Base-by-base conservation (phyloP, 139 green algal genomes). In the Chlorella vulgaris region DNA sequence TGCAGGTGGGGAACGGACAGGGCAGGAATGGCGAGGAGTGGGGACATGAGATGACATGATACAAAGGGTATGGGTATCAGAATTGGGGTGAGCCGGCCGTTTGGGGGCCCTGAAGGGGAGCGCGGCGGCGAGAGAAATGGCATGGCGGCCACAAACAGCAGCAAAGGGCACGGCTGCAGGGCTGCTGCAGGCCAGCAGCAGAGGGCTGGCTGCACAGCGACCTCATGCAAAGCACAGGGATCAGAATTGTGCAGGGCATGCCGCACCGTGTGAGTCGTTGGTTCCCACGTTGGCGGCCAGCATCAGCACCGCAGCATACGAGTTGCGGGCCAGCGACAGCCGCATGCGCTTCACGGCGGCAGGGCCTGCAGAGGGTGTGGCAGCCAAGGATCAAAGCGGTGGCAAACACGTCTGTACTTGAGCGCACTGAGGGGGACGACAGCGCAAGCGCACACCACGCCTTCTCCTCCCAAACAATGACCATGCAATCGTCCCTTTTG, bases 291-390 rank as follows among this genome's bases (percentile, higher is more conserved):
- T 15, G 0, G 28, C 42, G 0, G 22, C 39, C 40, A 81, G 62
- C 76, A 81, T 61, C 62, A 81, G 40, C 26, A 6, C 10, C 2
- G 61, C 43, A 22, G 50, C 76, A 7, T 74, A 74, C 2, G 43
- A 24, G 31, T 68, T 69, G 24, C 35, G 43, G 0, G 26, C 51
- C 40, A 6, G 51, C 4, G 69, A 38, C 51, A 85, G 68, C 6
- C 71, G 65, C 24, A 47, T 33, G 1, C 71, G 80, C 43, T 81
- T 80, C 35, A 33, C 35, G 0, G 73, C 69, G 36, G 62, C 53
- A 35, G 43, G 2, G 26, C 70, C 76, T 73, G 58, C 36, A 80
- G 29, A 18, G 29, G 0, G 39, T 3, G 26, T 39, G 28, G 36
- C 7, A 7, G 35, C 26, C 31, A 39, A 36, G 42, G 22, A 7